These are phyloP conservation scores for Melaleuca alternifolia DNA, from an alignment of 345 rosid genomes.

Conservation along the genomic window DNA sequence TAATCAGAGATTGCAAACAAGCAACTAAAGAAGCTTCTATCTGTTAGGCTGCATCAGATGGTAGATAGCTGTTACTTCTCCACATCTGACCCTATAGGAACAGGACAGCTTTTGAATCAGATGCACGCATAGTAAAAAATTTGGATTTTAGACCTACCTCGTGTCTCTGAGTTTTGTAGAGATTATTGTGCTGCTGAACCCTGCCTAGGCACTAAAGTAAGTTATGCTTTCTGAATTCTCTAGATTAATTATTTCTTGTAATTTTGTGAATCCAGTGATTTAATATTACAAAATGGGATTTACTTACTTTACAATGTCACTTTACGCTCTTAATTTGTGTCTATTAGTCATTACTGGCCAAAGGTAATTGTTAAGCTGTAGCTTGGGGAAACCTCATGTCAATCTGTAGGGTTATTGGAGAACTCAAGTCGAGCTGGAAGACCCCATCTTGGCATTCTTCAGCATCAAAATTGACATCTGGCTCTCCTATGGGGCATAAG, in stretches of 20 bases:
- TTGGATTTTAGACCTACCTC: not conserved
- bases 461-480: not conserved
- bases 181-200: not conserved
- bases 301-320: not conserved
- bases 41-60: not conserved
- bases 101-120: not conserved
- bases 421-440: not conserved
- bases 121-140: not conserved
- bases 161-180: not conserved
- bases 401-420: not conserved
- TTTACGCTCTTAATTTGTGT: not conserved
- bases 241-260: not conserved
- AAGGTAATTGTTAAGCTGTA: not conserved
- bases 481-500: not conserved
- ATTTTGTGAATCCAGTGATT: not conserved
- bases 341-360: not conserved
- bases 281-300: not conserved
- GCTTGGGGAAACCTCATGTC: not conserved
- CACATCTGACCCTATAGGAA: not conserved
- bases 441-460: not conserved
- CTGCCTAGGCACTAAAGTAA: not conserved
- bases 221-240: not conserved
- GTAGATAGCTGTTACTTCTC: not conserved
- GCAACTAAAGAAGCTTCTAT: not conserved
- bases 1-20: not conserved